A percentile compares a stretch with the other conserved stretches of the same genome.
Evolutionary conservation across 2,329 filamentous ascomycete species (phyloP).

Genomic region (Fusarium caatingaense): DNA sequence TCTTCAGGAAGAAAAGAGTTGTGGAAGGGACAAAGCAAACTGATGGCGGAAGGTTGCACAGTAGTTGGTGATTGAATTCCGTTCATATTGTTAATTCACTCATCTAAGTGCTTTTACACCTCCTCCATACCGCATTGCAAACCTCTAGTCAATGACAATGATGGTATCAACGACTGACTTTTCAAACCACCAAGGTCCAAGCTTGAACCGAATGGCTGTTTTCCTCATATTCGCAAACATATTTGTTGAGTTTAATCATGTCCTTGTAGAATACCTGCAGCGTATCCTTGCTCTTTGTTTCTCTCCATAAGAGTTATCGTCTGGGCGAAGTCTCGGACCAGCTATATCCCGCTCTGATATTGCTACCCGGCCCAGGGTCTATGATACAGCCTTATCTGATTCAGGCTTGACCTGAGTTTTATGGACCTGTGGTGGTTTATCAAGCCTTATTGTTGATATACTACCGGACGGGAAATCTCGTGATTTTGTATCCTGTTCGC

Average conservation of each 20-base stretch:
- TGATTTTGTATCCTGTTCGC: neutral
- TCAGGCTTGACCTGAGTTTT: neutral
- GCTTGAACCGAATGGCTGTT: too few species aligned
- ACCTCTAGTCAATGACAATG: neutral
- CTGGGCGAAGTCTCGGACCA: neutral
- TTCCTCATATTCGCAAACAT: neutral
- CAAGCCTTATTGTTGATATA: neutral
- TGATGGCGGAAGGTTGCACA: neutral
- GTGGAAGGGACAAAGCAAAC: neutral
- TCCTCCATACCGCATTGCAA: too few species aligned
- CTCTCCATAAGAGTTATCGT: neutral
- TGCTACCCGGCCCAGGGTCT: neutral
- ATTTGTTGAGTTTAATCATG: neutral
- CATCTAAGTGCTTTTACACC: too few species aligned
- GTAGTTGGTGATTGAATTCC: neutral
- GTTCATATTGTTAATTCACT: too few species aligned
- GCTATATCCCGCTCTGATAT: neutral
- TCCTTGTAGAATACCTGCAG: neutral
- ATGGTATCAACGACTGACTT: accelerated
- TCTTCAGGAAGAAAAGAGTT: neutral
- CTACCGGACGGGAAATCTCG: neutral
- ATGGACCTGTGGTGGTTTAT: neutral
- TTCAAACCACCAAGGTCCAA: too few species aligned
- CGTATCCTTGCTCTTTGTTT: neutral
- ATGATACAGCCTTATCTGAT: neutral